These are phyloP conservation scores for Ulota crispa DNA, from an alignment of 225 moss, liverwort and hornwort genomes.

Conservation along the genomic window DNA sequence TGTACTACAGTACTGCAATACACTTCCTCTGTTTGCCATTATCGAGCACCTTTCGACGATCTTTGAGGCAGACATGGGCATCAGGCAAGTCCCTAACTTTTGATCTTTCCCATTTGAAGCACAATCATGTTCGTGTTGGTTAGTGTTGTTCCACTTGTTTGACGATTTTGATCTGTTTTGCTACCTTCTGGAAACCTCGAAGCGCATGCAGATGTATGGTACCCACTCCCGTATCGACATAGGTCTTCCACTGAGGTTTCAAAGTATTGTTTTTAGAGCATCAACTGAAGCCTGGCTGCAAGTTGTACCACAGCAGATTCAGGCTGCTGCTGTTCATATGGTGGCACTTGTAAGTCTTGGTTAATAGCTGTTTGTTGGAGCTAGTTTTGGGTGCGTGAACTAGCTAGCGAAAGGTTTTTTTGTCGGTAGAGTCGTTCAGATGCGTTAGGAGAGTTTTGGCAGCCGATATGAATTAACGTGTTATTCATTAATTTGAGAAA, in stretches of 20 bases:
- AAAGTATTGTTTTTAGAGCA: not conserved
- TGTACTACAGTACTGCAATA: too few species aligned
- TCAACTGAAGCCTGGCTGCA: not conserved
- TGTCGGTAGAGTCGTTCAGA: too few species aligned
- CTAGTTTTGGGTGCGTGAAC: too few species aligned
- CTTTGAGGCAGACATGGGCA: not conserved
- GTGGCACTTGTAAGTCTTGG: too few species aligned
- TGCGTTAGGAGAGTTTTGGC: too few species aligned
- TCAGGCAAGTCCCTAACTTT: not conserved
- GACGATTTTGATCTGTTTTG: not conserved
- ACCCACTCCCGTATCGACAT: not conserved
- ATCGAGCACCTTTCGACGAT: not conserved
- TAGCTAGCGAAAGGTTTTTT: too few species aligned
- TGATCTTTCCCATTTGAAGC: not conserved
- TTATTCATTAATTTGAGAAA: too few species aligned
- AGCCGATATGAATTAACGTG: too few species aligned
- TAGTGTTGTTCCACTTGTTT: not conserved
- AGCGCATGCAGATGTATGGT: not conserved
- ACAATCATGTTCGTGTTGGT: not conserved
- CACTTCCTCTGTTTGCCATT: not conserved
- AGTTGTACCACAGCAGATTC: too few species aligned
- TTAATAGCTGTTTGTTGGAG: too few species aligned
- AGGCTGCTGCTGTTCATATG: too few species aligned
- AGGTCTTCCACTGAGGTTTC: not conserved
- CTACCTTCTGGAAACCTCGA: not conserved